phyloP scores from a whole-genome alignment of 768 basidiomycete species.

The Kwoniella sp. region DNA sequence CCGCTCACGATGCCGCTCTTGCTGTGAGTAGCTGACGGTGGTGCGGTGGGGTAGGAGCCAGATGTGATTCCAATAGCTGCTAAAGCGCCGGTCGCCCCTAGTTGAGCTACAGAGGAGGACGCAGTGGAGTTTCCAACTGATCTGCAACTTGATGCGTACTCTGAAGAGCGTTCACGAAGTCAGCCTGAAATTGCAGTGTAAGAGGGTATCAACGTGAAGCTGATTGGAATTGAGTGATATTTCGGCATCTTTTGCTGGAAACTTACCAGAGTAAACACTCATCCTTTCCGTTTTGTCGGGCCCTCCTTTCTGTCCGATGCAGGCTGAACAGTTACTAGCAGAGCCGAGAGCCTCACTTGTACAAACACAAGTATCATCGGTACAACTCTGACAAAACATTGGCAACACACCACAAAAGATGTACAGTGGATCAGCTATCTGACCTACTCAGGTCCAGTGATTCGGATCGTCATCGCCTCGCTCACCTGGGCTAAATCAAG shows the following conservation, averaged over 20 bases:
- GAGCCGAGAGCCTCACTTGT: conserved; percentile 5
- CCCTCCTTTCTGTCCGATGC: conserved; percentile 8
- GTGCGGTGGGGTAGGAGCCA: neutral
- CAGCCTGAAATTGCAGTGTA: too few relatives aligned
- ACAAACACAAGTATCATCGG: conserved; percentile 24
- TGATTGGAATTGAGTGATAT: too few relatives aligned
- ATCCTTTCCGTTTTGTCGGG: neutral
- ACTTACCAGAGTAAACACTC: conserved; percentile 9
- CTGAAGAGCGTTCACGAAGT: neutral
- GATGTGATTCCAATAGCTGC: neutral
- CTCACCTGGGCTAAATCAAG: conserved; percentile 5
- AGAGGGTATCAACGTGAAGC: too few relatives aligned
- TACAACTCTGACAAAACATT: conserved; percentile 11
- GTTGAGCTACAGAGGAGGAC: neutral
- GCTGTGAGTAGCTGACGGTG: neutral
- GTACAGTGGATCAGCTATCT: neutral
- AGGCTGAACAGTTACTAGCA: conserved; percentile 14
- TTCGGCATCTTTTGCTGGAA: too few relatives aligned
- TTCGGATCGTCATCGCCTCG: neutral
- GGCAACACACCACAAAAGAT: neutral
- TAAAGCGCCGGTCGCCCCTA: neutral
- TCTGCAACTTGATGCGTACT: neutral
- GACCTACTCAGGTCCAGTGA: neutral
- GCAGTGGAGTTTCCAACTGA: neutral
- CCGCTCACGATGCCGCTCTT: neutral